Evolutionary conservation across 805 yeast genomes (phyloP).

Genomic region (Lipomyces chichibuensis): DNA sequence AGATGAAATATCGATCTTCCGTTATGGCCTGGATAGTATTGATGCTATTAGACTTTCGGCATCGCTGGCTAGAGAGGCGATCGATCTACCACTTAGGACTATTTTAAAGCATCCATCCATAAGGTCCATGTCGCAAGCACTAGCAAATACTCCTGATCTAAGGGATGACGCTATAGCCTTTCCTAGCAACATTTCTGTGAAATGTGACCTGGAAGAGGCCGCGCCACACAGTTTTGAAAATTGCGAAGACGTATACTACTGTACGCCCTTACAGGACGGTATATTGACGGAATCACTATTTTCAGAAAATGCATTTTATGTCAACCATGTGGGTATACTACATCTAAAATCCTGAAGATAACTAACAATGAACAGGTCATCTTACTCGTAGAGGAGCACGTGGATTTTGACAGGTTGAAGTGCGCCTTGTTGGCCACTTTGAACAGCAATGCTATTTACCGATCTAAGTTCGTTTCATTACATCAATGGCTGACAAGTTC

Average conservation of each 20-base stretch:
- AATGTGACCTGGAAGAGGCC: not conserved
- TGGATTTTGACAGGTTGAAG: conserved; percentile 20
- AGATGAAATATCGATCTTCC: conserved; percentile 22
- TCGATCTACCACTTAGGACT: conserved; percentile 18
- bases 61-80: conserved; percentile 9
- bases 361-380: conserved; percentile 18
- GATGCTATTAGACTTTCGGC: conserved; percentile 36
- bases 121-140: conserved; percentile 11
- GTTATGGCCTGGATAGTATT: conserved; percentile 38
- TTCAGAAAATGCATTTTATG: conserved; percentile 18
- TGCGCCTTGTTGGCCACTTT: conserved; percentile 24
- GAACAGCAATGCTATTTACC: conserved; percentile 20
- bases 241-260: conserved; percentile 20
- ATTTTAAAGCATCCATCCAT: conserved; percentile 30
- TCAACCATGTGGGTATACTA: conserved; percentile 26
- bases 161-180: not conserved
- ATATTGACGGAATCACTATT: conserved; percentile 27
- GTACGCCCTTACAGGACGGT: conserved; percentile 39
- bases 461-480: conserved; percentile 10
- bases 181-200: not conserved
- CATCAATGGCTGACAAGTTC: not conserved
- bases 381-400: conserved; percentile 8
- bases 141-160: not conserved
- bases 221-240: not conserved
- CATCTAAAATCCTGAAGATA: not conserved